These are phyloP conservation scores for Salix suchowensis DNA, from an alignment of 345 rosid genomes.

Conservation along the genomic window DNA sequence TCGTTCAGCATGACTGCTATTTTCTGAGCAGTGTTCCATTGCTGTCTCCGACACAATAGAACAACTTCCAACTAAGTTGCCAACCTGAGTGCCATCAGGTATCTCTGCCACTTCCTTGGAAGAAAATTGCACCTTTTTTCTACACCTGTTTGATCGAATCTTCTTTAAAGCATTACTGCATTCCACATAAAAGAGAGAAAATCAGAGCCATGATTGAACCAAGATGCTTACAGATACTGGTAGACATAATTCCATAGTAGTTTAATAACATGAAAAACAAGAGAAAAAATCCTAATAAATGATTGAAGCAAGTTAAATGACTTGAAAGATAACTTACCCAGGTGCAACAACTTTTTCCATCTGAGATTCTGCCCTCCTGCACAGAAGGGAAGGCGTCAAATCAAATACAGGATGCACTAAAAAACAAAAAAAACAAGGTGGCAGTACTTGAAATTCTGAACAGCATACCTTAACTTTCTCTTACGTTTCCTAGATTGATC, in stretches of 20 bases:
- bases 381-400: conserved; percentile 5
- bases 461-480: conserved; percentile 48
- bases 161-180: conserved; percentile 26
- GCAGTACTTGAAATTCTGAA: not conserved
- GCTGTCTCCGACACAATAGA: conserved; percentile 2
- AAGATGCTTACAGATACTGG: not conserved
- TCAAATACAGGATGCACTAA: not conserved
- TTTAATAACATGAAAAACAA: not conserved
- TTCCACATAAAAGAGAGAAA: not conserved
- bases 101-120: conserved; percentile 10
- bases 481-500: conserved; percentile 28
- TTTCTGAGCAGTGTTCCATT: conserved; percentile 1
- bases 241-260: not conserved
- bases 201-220: conserved; percentile 2
- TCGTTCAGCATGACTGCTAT: conserved; percentile 2
- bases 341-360: conserved; percentile 21
- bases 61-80: not conserved
- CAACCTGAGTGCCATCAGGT: conserved; percentile 8
- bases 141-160: conserved; percentile 9
- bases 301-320: not conserved
- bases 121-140: conserved; percentile 8
- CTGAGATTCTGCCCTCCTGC: conserved; percentile 29
- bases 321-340: conserved; percentile 21
- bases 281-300: not conserved
- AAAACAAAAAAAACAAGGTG: not conserved